Percentiles rank a stretch among this genome's conserved stretches.
phyloP scores from a whole-genome alignment of 75 land plant genomes.

The Pseudotsuga menziesii region DNA sequence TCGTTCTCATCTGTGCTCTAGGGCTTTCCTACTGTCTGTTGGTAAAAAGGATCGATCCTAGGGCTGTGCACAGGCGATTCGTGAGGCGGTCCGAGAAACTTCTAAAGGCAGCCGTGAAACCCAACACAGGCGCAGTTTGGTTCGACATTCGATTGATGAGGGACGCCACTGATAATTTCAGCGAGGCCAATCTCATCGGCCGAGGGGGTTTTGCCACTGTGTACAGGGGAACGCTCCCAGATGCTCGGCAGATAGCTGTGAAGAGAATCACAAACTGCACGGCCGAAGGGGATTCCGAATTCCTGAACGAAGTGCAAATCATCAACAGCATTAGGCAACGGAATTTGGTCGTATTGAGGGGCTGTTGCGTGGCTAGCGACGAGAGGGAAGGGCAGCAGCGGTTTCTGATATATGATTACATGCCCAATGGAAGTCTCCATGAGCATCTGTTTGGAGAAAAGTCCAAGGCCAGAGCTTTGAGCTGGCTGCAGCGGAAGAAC shows the following conservation, averaged over 20 bases:
- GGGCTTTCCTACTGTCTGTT: neutral
- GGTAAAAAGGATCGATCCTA: neutral
- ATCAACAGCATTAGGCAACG: constrained; percentile 76
- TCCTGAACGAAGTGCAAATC: constrained; percentile 79
- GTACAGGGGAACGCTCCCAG: constrained; percentile 39
- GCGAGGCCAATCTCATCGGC: constrained; percentile 40
- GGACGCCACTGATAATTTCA: constrained; percentile 48
- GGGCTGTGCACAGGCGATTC: neutral
- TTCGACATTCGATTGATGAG: constrained; percentile 23
- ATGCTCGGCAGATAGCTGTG: constrained; percentile 61
- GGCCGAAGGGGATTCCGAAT: constrained; percentile 64
- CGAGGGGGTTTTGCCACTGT: constrained; percentile 60
- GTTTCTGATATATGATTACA: constrained; percentile 72
- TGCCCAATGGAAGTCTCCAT: constrained; percentile 78
- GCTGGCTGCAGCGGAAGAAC: too few species aligned
- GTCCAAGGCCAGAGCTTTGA: too few species aligned
- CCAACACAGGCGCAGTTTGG: constrained; percentile 16
- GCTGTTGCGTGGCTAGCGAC: constrained; percentile 69
- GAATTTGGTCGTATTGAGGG: constrained; percentile 66
- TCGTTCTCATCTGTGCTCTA: neutral
- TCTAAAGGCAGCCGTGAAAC: constrained; percentile 11
- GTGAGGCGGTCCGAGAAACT: neutral
- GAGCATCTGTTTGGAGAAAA: constrained; percentile 61
- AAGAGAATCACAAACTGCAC: constrained; percentile 89
- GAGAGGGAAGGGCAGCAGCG: constrained; percentile 75